Conservation (phyloP, 805 yeast genomes). For the Komagataella phaffii region DNA sequence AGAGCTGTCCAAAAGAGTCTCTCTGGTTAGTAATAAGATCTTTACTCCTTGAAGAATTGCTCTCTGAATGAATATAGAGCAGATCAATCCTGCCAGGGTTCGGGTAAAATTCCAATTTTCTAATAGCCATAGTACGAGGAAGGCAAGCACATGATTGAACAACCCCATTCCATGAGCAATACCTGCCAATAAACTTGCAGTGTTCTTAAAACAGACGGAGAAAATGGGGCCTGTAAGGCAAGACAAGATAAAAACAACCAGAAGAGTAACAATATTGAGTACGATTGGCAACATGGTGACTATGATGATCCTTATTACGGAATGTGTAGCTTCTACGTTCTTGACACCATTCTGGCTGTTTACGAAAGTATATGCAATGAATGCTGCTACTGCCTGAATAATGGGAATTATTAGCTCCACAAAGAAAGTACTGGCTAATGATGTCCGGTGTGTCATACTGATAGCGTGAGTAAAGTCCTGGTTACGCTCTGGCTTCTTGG, state of each 20-base stretch:
- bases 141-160: constrained; percentile 17
- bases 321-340: constrained; percentile 31
- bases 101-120: constrained; percentile 29
- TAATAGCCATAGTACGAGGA: constrained; percentile 23
- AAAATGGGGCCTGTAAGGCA: constrained; percentile 23
- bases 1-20: constrained; percentile 23
- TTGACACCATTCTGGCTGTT: constrained; percentile 80
- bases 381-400: constrained; percentile 52
- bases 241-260: constrained; percentile 21
- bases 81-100: constrained; percentile 23
- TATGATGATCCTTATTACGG: constrained; percentile 48
- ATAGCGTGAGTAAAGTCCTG: constrained; percentile 22
- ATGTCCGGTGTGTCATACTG: constrained; percentile 63
- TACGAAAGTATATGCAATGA: constrained; percentile 65
- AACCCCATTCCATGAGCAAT: constrained; percentile 24
- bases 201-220: constrained; percentile 17
- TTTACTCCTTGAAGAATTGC: constrained; percentile 19
- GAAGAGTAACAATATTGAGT: constrained; percentile 20
- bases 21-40: constrained; percentile 23
- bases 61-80: constrained; percentile 23
- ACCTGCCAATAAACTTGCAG: constrained; percentile 25
- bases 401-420: constrained; percentile 72
- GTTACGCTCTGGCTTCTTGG: constrained; percentile 55
- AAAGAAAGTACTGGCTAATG: constrained; percentile 60
- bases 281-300: constrained; percentile 36